Evolutionary conservation across 2,329 filamentous ascomycete species (phyloP), one percentile per base, ranked within the genome.

Genomic region (Cercospora sp.): DNA sequence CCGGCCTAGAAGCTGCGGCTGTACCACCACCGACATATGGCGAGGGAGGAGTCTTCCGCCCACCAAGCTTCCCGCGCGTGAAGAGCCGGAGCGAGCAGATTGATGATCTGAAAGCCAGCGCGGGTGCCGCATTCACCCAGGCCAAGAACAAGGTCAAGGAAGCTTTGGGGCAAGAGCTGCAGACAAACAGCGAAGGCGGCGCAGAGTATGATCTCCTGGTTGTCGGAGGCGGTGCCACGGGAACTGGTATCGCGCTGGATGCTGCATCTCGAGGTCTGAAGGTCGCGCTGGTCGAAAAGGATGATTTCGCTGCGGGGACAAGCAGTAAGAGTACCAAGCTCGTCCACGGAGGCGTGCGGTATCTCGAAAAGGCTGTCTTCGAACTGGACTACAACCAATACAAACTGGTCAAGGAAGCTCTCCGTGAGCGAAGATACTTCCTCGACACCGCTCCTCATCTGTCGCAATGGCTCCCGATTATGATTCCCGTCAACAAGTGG

Each of bases 251-350:
- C 74, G 91, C 92, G 12, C 86, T 95, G 57, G 91, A 95, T 80
- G 91, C 91, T 40, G 90, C 89, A 24, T 94, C 91, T 2, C 86
- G 91, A 73, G 91, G 91, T 1, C 82, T 94, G 75, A 92, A 89
- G 80, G 91, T 95, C 68, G 91, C 92, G 12, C 81, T 94, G 61
- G 90, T 95, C 16, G 91, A 95, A 81, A 86, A 91, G 70, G 92
- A 94, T 79, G 91, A 95, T 80, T 95, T 94, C 79, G 90, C 89
- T 74, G 86, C 89, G 70, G 91, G 92, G 32, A 94, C 91, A 49
- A 93, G 90, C 82, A 92, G 90, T 80, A 94, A 94, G 83, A 93
- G 90, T 82, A 95, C 91, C 60, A 95, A 95, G 81, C 85, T 95
- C 63, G 92, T 95, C 18, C 91, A 95, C 80, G 91, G 91, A 73